Base-by-base conservation (phyloP, 2,329 filamentous ascomycete species). In the Penicillium crustosum region DNA sequence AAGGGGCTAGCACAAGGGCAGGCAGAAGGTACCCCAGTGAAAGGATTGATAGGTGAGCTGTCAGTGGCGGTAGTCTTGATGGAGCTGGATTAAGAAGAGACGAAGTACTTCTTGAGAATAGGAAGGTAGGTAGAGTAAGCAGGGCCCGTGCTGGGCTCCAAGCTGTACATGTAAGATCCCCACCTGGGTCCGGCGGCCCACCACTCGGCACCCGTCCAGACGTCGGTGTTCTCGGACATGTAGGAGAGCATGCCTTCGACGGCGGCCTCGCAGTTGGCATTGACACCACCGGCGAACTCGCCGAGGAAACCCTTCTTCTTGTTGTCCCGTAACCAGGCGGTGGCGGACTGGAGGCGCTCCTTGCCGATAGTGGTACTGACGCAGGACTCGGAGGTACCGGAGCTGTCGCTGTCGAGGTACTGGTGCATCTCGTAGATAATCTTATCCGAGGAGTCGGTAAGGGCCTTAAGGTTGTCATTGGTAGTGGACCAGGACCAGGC, bases 151-250 rank as follows among this genome's bases (percentile, higher is more conserved):
- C 62, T 63, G 9, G 72, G 72, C 64, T 74, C 71, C 41, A 74
- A 55, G 55, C 60, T 65, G 59, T 70, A 73, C 63, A 69, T 72
- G 63, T 74, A 74, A 43, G 58, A 61, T 8, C 70, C 78, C 84
- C 84, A 86, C 83, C 83, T 85, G 23, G 83, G 83, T 0, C 84
- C 84, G 35, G 78, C 82, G 23, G 78, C 74, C 83, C 83, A 86
- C 81, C 82, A 85, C 29, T 83, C 65, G 59, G 79, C 82, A 15
- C 83, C 83, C 25, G 76, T 75, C 83, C 84, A 86, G 47, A 85
- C 82, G 57, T 85, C 83, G 45, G 72, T 74, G 71, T 86, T 86
- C 55, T 80, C 79, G 49, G 78, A 69, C 70, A 86, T 76, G 68
- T 83, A 76, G 54, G 79, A 73, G 49, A 86, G 75, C 70, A 84